Conservation (phyloP, 768 basidiomycete species). For the Auriscalpium orientale region DNA sequence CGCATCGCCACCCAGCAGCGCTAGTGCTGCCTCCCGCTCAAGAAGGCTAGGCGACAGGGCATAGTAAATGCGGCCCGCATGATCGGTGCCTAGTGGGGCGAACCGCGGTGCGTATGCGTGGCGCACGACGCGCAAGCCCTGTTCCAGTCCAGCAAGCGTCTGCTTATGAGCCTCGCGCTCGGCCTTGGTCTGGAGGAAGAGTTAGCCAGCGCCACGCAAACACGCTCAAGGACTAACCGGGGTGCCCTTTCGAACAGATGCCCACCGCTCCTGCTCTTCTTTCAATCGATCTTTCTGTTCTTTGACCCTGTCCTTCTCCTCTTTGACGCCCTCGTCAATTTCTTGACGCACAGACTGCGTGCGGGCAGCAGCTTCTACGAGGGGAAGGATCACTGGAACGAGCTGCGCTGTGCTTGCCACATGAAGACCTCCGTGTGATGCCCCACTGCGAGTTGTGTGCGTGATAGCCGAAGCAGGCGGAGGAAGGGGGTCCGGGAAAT, state of each 20-base stretch:
- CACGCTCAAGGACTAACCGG: background rate
- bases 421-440: constrained; percentile 16
- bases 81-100: constrained; percentile 57
- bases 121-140: constrained; percentile 42
- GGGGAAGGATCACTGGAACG: constrained; percentile 52
- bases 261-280: constrained; percentile 55
- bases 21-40: constrained; percentile 45
- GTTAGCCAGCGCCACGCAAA: background rate
- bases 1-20: constrained; percentile 23
- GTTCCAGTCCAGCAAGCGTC: constrained; percentile 42
- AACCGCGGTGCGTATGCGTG: constrained; percentile 46
- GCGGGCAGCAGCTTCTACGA: constrained; percentile 46
- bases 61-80: constrained; percentile 62
- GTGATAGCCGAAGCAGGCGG: constrained; percentile 35
- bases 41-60: constrained; percentile 49
- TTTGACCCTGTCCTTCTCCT: constrained; percentile 45
- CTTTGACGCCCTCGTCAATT: constrained; percentile 49
- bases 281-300: constrained; percentile 46
- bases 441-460: constrained; percentile 40
- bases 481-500: constrained; percentile 54
- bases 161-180: constrained; percentile 43
- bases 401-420: constrained; percentile 49
- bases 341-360: constrained; percentile 46
- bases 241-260: constrained; percentile 25
- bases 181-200: constrained; percentile 31